A percentile compares a stretch with the other conserved stretches of the same genome.
phyloP scores from a whole-genome alignment of 257 asterid genomes.

The Solanum pennellii region DNA sequence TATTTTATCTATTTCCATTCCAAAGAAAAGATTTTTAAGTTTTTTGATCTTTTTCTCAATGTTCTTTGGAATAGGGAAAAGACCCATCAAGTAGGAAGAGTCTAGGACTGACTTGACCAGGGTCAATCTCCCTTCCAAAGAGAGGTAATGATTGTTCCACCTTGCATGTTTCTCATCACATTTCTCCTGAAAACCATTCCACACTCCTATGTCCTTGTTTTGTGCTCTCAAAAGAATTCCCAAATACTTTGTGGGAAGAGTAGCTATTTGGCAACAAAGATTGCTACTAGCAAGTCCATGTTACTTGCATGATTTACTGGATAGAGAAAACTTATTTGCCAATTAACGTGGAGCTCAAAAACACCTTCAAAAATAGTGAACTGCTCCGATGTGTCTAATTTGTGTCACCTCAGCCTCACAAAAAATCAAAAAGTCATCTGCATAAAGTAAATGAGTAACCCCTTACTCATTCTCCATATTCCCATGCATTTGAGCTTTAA shows the following conservation, averaged over 20 bases:
- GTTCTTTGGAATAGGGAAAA: background rate
- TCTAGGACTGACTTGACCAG: background rate
- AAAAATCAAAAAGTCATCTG: background rate
- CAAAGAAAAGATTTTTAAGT: too few relatives aligned
- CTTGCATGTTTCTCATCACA: background rate
- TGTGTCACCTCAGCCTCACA: background rate
- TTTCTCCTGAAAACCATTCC: too few relatives aligned
- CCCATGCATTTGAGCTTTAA: background rate
- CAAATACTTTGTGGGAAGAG: background rate
- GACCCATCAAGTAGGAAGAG: background rate
- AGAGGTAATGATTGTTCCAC: background rate
- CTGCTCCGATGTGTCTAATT: background rate
- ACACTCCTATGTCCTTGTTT: background rate
- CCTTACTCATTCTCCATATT: background rate
- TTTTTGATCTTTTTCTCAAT: background rate
- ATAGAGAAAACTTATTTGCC: background rate
- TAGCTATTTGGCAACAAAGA: background rate
- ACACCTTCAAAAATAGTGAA: background rate
- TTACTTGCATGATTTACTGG: background rate
- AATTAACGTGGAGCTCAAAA: background rate
- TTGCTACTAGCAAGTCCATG: background rate
- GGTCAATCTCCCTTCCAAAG: background rate
- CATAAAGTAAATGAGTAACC: background rate
- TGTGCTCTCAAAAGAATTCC: background rate
- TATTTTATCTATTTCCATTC: background rate